A percentile compares a stretch with the other conserved stretches of the same genome.
phyloP scores from a whole-genome alignment of 2,329 filamentous ascomycete genomes.

The Pseudofabraea citricarpa region DNA sequence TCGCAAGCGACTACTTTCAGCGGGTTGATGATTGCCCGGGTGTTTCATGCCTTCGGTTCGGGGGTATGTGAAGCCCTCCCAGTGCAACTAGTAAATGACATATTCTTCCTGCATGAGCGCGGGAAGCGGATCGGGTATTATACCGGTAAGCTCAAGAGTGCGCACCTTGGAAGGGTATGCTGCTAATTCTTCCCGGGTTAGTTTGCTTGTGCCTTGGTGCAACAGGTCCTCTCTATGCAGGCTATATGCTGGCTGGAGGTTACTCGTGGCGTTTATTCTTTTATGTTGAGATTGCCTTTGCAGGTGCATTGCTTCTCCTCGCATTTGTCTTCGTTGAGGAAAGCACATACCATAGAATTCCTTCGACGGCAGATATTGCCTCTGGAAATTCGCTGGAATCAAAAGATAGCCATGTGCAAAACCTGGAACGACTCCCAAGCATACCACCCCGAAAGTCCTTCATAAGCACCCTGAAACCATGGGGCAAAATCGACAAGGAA shows the following conservation, averaged over 20 bases:
- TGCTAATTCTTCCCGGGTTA: too few species aligned
- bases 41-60: conserved; percentile 21
- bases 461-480: conserved; percentile 36
- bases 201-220: conserved; percentile 51
- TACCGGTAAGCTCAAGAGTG: conserved; percentile 33
- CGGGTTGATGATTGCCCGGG: conserved; percentile 20
- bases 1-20: conserved; percentile 13
- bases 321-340: conserved; percentile 57
- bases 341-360: conserved; percentile 47
- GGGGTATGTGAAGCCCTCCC: conserved; percentile 29
- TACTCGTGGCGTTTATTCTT: conserved; percentile 58
- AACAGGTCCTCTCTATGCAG: conserved; percentile 51
- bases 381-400: conserved; percentile 14
- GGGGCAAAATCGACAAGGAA: conserved; percentile 36
- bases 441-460: conserved; percentile 36
- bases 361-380: too few species aligned
- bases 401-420: conserved; percentile 12
- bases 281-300: conserved; percentile 54
- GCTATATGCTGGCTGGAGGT: conserved; percentile 55
- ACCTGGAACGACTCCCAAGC: conserved; percentile 21
- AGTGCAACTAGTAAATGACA: conserved; percentile 34
- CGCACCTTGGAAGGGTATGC: not conserved
- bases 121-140: conserved; percentile 55
- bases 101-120: conserved; percentile 41
- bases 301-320: conserved; percentile 30